Percentiles rank a stretch among this genome's conserved stretches.
phyloP scores from a whole-genome alignment of 2,329 filamentous ascomycete genomes.

The Ceratocystis ficicola region DNA sequence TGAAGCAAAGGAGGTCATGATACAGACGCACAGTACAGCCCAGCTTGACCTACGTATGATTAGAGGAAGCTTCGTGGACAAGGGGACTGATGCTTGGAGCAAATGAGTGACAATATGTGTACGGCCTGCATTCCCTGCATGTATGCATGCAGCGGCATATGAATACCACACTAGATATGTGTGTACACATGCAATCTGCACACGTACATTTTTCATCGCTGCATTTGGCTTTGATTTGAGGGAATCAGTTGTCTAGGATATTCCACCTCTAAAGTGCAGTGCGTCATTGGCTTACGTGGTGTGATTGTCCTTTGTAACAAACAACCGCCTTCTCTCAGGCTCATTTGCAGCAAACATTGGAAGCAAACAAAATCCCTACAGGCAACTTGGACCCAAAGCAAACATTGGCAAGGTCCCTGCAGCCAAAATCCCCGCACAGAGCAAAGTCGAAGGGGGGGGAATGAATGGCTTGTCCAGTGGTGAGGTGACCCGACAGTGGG shows the following conservation, averaged over 20 bases:
- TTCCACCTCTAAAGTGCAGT: background rate
- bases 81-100: too few species aligned
- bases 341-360: slow-evolving; percentile 1
- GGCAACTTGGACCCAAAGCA: background rate
- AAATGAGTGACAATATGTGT: too few species aligned
- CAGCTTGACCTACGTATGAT: too few species aligned
- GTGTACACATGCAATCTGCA: background rate
- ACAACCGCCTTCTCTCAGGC: background rate
- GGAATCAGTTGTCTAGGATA: background rate
- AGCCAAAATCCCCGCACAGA: background rate
- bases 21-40: too few species aligned
- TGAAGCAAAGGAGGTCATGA: too few species aligned
- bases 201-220: background rate
- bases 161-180: background rate
- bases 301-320: background rate
- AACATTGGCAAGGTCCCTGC: slow-evolving; percentile 3
- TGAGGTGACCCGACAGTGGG: too few species aligned
- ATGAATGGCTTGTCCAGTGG: too few species aligned
- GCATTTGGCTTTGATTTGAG: background rate
- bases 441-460: background rate
- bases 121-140: too few species aligned
- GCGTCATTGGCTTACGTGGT: slow-evolving; percentile 1
- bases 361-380: background rate
- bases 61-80: too few species aligned
- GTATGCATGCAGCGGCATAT: too few species aligned